Evolutionary conservation across 2,329 filamentous ascomycete species (phyloP).

Genomic region (Magnaporthales sp.): DNA sequence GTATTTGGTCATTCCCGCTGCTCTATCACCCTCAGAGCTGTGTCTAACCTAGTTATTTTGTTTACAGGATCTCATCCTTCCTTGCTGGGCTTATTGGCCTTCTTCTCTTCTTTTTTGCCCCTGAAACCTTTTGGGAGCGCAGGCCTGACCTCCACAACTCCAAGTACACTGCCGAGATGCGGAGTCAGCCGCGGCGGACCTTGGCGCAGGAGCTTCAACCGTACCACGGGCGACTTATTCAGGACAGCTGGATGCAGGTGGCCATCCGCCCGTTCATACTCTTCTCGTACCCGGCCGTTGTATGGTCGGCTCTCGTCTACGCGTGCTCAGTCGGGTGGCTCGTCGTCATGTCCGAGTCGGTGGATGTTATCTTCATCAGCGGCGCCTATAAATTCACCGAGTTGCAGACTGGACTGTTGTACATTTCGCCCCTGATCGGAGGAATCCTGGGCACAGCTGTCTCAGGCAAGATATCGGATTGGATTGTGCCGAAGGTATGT

Average conservation of each 20-base stretch:
- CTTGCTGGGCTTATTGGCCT: slow-evolving; percentile 62
- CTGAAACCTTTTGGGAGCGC: slow-evolving; percentile 93
- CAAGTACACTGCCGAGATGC: slow-evolving; percentile 63
- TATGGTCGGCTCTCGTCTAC: slow-evolving; percentile 84
- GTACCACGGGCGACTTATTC: slow-evolving; percentile 69
- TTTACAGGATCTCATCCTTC: slow-evolving; percentile 66
- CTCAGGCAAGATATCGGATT: slow-evolving; percentile 78
- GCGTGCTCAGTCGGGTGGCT: slow-evolving; percentile 88
- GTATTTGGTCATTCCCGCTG: not conserved
- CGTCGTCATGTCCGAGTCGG: slow-evolving; percentile 85
- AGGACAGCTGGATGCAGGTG: slow-evolving; percentile 73
- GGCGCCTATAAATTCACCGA: slow-evolving; percentile 72
- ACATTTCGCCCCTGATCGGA: slow-evolving; percentile 82
- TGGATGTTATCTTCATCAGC: slow-evolving; percentile 70
- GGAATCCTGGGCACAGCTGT: slow-evolving; percentile 86
- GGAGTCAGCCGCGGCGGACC: slow-evolving; percentile 57
- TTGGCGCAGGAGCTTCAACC: slow-evolving; percentile 67
- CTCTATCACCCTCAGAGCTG: not conserved
- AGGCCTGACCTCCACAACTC: slow-evolving; percentile 42
- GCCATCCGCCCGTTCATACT: slow-evolving; percentile 75
- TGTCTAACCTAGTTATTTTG: slow-evolving; percentile 13
- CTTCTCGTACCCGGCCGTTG: slow-evolving; percentile 76
- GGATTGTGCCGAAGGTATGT: slow-evolving; percentile 49
- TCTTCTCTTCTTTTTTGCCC: slow-evolving; percentile 81
- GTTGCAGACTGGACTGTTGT: slow-evolving; percentile 75